phyloP scores from a whole-genome alignment of 768 basidiomycete species.

The Lactarius hatsudake region DNA sequence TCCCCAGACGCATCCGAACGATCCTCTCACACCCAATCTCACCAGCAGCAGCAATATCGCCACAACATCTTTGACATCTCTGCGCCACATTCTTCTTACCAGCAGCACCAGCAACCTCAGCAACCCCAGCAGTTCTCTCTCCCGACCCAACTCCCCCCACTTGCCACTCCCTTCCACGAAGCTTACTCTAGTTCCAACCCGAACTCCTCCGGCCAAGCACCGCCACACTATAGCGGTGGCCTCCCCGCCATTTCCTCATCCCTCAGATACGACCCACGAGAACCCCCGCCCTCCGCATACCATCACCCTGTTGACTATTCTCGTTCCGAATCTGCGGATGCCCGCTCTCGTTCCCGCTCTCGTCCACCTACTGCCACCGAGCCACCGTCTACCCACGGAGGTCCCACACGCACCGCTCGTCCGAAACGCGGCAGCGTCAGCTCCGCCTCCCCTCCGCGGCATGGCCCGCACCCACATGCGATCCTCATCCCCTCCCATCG shows the following conservation, averaged over 20 bases:
- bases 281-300: conserved; percentile 31
- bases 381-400: conserved; percentile 32
- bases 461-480: conserved; percentile 48
- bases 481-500: conserved; percentile 59
- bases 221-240: conserved; percentile 37
- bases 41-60: conserved; percentile 27
- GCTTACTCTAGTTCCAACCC: conserved; percentile 30
- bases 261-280: conserved; percentile 36
- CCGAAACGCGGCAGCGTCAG: conserved; percentile 59
- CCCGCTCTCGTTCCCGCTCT: conserved; percentile 37
- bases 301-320: conserved; percentile 32
- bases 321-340: conserved; percentile 24
- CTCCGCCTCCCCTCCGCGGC: conserved; percentile 51
- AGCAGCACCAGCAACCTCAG: conserved; percentile 34
- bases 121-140: conserved; percentile 33
- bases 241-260: conserved; percentile 37
- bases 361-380: conserved; percentile 46
- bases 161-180: conserved; percentile 32
- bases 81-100: conserved; percentile 40
- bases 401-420: conserved; percentile 44
- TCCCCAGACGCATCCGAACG: conserved; percentile 29
- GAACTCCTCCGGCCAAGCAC: conserved; percentile 9
- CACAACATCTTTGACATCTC: conserved; percentile 68
- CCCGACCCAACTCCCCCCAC: conserved; percentile 33
- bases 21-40: conserved; percentile 34